Evolutionary conservation across 768 basidiomycete genomes (phyloP).

Genomic region (Termitomyces sp.): DNA sequence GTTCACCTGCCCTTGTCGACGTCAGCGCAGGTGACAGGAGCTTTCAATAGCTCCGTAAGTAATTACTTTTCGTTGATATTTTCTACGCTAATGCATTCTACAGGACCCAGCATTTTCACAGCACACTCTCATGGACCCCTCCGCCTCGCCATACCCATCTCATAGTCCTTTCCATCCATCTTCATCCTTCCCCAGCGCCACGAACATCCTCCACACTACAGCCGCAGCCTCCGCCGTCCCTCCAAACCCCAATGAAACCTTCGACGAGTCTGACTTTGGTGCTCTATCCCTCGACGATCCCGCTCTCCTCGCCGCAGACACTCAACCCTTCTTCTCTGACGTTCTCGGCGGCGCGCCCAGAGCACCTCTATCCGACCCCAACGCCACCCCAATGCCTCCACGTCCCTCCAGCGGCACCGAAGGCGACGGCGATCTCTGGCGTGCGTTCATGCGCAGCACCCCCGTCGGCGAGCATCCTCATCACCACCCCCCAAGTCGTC

Average conservation of each 20-base stretch:
- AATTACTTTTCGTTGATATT: neutral
- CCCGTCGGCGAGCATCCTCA: neutral
- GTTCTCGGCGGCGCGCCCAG: slow-evolving; percentile 20
- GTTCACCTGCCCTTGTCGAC: neutral
- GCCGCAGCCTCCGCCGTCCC: neutral
- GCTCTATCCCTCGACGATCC: slow-evolving; percentile 77
- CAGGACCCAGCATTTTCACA: neutral
- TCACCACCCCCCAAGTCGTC: neutral
- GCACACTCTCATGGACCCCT: neutral
- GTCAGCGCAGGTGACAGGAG: neutral
- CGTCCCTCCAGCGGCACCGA: neutral
- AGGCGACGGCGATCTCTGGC: slow-evolving; percentile 3
- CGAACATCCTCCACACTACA: neutral
- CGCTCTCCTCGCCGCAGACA: slow-evolving; percentile 53
- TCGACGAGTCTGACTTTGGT: slow-evolving; percentile 59
- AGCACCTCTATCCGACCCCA: slow-evolving; percentile 13
- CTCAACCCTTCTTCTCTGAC: neutral
- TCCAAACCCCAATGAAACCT: neutral
- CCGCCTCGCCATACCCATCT: neutral
- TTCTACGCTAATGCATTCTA: too few species aligned
- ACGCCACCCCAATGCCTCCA: slow-evolving; percentile 27
- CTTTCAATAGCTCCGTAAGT: neutral
- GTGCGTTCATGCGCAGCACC: slow-evolving; percentile 6
- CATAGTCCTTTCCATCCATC: neutral
- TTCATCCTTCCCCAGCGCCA: neutral